Base-by-base conservation (phyloP, 192 early-diverging fungal genomes). In the Podila epicladia region DNA sequence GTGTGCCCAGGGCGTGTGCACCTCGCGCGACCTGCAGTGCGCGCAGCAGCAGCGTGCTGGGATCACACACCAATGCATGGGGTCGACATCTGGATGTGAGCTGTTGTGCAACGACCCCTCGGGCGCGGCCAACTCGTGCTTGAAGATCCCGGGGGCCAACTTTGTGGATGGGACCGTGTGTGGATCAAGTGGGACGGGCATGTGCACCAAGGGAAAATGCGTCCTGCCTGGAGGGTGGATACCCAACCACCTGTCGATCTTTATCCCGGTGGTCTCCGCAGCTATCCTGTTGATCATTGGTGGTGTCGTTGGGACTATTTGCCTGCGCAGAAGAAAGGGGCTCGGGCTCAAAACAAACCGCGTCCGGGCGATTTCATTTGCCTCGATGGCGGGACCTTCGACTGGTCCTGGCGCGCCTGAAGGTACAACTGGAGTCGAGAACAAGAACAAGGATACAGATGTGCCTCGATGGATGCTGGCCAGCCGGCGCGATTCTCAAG, bases 81-180 rank as follows among this genome's bases (percentile, higher is more conserved):
- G 41, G n/a, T 83, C 74, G 53, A 83, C 84, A 41, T 51, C 33
- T 2, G 71, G 82, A 48, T 94, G 93, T 59, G 84, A 90, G 38
- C 82, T 94, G 41, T 79, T 86, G 41, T 94, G 93, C 71, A 82
- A 84, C 31, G 82, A 86, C 64, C 91, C 91, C 0, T 63, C 45
- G 0, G 72, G 72, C n/a, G 11, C 45, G 4, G 22, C 9, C 4
- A 31, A 51, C 33, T 35, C 59, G 2, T 67, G 70, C 28, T 51
- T 67, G 64, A 65, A 62, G 41, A 74, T 74, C 24, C 65, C 87
- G 0, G 91, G 91, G 7, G 11, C 28, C 15, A 83, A 83, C 69
- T 93, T 94, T 65, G 79, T 90, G 15, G 91, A 94, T 55, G 93
- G 92, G 35, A 90, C 91, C 0, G 84, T 87, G 22, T 94, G 93